Percentiles rank a stretch among this genome's conserved stretches.
These are phyloP conservation scores for Fusarium tricinctum DNA, from an alignment of 2,329 filamentous ascomycete genomes.

Conservation along the genomic window DNA sequence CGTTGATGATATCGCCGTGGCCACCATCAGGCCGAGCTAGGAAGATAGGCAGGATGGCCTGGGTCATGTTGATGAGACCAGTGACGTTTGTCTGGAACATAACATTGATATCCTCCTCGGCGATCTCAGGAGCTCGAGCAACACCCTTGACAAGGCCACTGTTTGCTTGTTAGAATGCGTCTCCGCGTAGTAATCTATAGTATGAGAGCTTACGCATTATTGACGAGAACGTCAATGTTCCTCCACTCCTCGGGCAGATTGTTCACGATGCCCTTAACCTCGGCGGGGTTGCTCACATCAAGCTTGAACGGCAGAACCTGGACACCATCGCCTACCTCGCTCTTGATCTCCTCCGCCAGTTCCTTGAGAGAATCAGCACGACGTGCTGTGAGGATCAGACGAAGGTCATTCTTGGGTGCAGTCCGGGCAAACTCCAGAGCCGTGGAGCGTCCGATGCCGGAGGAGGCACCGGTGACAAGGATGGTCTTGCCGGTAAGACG, in stretches of 20 bases:
- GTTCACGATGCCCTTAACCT: conserved; percentile 79
- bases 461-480: conserved; percentile 91
- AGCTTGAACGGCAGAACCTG: conserved; percentile 86
- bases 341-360: conserved; percentile 80
- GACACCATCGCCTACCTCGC: conserved; percentile 83
- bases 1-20: conserved; percentile 92
- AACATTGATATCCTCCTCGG: conserved; percentile 81
- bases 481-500: conserved; percentile 95
- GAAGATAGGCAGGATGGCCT: conserved; percentile 87
- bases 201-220: conserved; percentile 82
- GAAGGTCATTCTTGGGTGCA: conserved; percentile 80
- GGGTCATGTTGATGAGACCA: conserved; percentile 96
- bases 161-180: conserved; percentile 25
- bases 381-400: conserved; percentile 89
- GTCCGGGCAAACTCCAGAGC: conserved; percentile 96
- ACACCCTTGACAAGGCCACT: conserved; percentile 92
- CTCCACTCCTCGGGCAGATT: conserved; percentile 84
- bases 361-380: conserved; percentile 83
- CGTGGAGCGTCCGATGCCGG: conserved; percentile 85
- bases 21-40: conserved; percentile 81
- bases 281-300: conserved; percentile 85
- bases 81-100: conserved; percentile 97
- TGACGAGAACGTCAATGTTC: conserved; percentile 89
- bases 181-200: not conserved
- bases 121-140: conserved; percentile 86